Conservation (phyloP, 169 alveolate species). For the Plasmodium sp. region DNA sequence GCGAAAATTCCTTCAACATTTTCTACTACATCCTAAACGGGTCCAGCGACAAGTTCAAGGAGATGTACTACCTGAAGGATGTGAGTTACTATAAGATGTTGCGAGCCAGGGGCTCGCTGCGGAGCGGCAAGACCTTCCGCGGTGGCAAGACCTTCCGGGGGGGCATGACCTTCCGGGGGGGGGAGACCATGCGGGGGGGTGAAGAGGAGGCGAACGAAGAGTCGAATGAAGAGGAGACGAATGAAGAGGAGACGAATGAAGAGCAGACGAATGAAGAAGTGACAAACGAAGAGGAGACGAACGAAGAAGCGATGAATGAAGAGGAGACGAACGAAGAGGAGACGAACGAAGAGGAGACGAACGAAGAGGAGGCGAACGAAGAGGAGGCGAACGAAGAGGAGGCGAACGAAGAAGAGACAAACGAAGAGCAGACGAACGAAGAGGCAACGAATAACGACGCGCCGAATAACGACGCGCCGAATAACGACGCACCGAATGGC, state of each 20-base stretch:
- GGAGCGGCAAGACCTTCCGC: background rate
- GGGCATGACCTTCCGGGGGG: background rate
- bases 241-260: too few species aligned
- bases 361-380: too few species aligned
- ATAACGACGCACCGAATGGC: too few species aligned
- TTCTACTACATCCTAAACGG: slow-evolving; percentile 64
- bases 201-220: background rate
- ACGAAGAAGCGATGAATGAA: too few species aligned
- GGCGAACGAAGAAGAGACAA: too few species aligned
- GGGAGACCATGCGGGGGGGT: background rate
- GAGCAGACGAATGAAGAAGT: background rate
- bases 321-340: too few species aligned
- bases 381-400: too few species aligned
- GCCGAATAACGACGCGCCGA: too few species aligned
- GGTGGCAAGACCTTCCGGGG: background rate
- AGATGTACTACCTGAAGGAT: slow-evolving; percentile 41
- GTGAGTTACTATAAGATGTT: slow-evolving; percentile 35
- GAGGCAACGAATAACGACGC: too few species aligned
- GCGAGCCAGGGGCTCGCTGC: background rate
- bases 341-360: too few species aligned
- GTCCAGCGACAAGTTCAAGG: slow-evolving; percentile 40
- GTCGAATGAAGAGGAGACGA: background rate
- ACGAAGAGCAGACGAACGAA: too few species aligned
- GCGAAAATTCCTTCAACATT: slow-evolving; percentile 38
- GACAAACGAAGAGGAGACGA: too few species aligned